phyloP scores from a whole-genome alignment of 768 basidiomycete genomes.

The Suillus brevipes region DNA sequence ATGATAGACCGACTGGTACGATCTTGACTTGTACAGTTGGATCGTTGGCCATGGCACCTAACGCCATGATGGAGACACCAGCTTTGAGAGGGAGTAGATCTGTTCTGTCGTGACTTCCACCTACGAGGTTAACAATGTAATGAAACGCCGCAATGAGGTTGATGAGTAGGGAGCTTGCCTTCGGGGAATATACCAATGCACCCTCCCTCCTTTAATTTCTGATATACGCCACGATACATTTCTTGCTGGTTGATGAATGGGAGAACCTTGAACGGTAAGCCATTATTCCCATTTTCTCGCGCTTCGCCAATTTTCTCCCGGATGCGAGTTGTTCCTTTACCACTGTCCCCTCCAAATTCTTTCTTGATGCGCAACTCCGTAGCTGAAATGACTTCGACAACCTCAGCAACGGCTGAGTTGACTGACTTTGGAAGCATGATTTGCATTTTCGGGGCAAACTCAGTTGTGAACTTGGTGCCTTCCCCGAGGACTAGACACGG shows the following conservation, averaged over 20 bases:
- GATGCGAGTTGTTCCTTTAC: constrained; percentile 66
- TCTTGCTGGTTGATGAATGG: constrained; percentile 92
- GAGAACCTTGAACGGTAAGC: constrained; percentile 78
- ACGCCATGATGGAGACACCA: constrained; percentile 96
- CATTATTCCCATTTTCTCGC: constrained; percentile 52
- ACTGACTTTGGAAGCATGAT: constrained; percentile 83
- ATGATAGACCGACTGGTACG: constrained; percentile 79
- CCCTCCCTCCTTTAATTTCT: constrained; percentile 80
- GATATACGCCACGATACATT: constrained; percentile 93
- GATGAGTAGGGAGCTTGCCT: constrained; percentile 50
- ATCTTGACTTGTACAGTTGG: constrained; percentile 86
- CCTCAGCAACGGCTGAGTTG: constrained; percentile 76
- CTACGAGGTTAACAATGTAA: constrained; percentile 39
- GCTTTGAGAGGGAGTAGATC: constrained; percentile 96
- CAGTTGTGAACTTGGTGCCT: constrained; percentile 71
- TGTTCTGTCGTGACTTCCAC: constrained; percentile 97
- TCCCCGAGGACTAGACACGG: constrained; percentile 82
- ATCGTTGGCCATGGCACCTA: constrained; percentile 95
- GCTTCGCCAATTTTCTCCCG: constrained; percentile 68
- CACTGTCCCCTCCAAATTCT: constrained; percentile 82
- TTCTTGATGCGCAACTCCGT: constrained; percentile 81
- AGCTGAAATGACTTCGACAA: constrained; percentile 87
- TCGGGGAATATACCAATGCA: constrained; percentile 98
- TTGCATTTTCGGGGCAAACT: constrained; percentile 79
- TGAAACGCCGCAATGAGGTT: neutral